Evolutionary conservation across 345 rosid species (phyloP), one percentile per base, ranked within the genome.

Genomic region (Sonneratia alba): DNA sequence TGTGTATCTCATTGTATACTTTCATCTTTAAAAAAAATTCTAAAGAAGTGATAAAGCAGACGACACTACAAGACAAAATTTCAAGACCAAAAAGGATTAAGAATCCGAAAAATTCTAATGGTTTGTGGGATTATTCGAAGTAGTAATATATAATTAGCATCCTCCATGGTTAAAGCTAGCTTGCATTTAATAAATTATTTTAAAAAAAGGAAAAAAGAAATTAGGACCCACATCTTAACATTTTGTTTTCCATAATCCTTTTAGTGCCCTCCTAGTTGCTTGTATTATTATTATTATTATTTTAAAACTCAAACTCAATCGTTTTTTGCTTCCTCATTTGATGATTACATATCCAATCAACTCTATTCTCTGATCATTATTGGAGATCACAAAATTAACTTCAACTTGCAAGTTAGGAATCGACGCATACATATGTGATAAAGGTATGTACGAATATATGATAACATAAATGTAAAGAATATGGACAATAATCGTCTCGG

Each of bases 61-160:
- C 5, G 45, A 38, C 49, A 42, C 69, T 16, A 66, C 47, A 40
- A 66, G 69, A 66, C 69, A 66, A 66, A 42, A 38, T 37, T 38
- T 13, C 47, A 37, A 40, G 48, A 7, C 45, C 22, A 36, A 65
- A 37, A 36, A 14, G 11, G 34, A 66, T 37, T 18, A 42, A 66
- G 69, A 66, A 66, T 37, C 27, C 40, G 5, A 38, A 66, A 16
- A 11, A 66, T 66, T 10, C 45, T 66, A 36, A 66, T 66, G 47
- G n/a, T 36, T 4, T 37, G 19, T 1, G 69, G 13, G 32, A 18
- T 66, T 37, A 22, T 5, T 22, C 45, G 16, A 66, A 1, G 3
- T 66, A 66, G 32, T 66, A 19, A 42, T 42, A 9, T 42, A 42
- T 42, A 42, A 0, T 66, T 7, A 37, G 47, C 32, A 4, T 10